phyloP scores from a whole-genome alignment of 148 eudicot genomes.

The Polygonum aviculare region DNA sequence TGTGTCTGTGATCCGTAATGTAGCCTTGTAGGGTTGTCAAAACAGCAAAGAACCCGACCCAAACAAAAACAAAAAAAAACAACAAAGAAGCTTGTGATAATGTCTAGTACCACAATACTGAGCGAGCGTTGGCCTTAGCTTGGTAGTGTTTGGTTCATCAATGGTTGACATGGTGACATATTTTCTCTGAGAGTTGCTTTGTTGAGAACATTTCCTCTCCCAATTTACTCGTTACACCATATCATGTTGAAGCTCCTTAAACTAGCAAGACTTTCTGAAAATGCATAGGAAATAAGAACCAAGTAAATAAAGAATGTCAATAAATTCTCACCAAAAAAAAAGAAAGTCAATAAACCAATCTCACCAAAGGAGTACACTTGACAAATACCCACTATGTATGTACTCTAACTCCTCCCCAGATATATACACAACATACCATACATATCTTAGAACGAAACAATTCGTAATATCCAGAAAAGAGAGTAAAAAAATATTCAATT shows the following conservation, averaged over 20 bases:
- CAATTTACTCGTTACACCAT: too few species aligned
- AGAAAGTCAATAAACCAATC: neutral
- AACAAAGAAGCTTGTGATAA: too few species aligned
- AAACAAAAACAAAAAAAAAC: neutral
- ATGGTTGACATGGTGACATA: too few species aligned
- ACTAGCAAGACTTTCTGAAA: neutral
- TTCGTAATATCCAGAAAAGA: neutral
- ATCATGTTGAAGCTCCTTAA: too few species aligned
- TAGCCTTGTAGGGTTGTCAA: neutral
- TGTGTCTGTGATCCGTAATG: neutral
- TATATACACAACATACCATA: neutral
- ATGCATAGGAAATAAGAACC: neutral
- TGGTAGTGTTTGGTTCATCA: too few species aligned
- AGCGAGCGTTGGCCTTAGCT: too few species aligned
- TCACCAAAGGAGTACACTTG: neutral
- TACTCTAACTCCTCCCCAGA: constrained; percentile 7
- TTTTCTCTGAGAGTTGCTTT: too few species aligned
- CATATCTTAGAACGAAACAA: neutral
- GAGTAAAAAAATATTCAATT: neutral
- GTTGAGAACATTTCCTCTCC: too few species aligned
- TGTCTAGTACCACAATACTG: too few species aligned
- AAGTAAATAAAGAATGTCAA: neutral
- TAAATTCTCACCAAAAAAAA: neutral
- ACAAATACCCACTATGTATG: neutral
- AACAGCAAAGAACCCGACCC: neutral